Evolutionary conservation across 1,284 basidiomycete species (phyloP).

Genomic region (Sporisorium iseilematis-ciliati): DNA sequence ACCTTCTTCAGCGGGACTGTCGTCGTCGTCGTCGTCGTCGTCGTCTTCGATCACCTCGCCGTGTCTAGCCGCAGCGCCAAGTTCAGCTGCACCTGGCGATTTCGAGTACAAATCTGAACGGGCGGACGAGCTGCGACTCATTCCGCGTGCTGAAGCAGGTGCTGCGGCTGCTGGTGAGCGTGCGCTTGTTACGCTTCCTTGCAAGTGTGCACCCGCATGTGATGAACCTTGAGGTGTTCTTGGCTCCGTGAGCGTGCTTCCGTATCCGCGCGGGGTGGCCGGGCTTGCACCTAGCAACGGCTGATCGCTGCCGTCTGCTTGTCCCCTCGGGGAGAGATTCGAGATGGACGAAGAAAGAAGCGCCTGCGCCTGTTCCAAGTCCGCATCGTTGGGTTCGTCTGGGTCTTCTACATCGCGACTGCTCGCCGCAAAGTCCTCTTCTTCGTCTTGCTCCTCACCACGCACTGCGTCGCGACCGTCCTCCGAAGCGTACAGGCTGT

Average conservation of each 20-base stretch:
- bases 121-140: constrained; percentile 33
- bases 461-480: constrained; percentile 14
- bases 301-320: constrained; percentile 24
- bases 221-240: constrained; percentile 32
- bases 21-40: constrained; percentile 17
- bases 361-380: constrained; percentile 15
- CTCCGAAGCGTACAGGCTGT: constrained; percentile 38
- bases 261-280: constrained; percentile 23
- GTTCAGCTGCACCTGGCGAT: constrained; percentile 38
- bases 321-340: constrained; percentile 1
- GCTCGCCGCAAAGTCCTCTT: constrained; percentile 1
- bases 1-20: constrained; percentile 18
- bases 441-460: not conserved
- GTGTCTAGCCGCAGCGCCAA: constrained; percentile 11
- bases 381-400: constrained; percentile 2
- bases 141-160: constrained; percentile 1
- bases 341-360: constrained; percentile 23
- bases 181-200: constrained; percentile 26
- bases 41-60: constrained; percentile 15
- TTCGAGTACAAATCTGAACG: constrained; percentile 34
- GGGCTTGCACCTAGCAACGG: constrained; percentile 28
- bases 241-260: constrained; percentile 22
- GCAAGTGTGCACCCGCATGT: not conserved
- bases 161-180: constrained; percentile 10
- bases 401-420: not conserved